phyloP scores from a whole-genome alignment of 2,329 filamentous ascomycete genomes.

The Clarireedia paspali region DNA sequence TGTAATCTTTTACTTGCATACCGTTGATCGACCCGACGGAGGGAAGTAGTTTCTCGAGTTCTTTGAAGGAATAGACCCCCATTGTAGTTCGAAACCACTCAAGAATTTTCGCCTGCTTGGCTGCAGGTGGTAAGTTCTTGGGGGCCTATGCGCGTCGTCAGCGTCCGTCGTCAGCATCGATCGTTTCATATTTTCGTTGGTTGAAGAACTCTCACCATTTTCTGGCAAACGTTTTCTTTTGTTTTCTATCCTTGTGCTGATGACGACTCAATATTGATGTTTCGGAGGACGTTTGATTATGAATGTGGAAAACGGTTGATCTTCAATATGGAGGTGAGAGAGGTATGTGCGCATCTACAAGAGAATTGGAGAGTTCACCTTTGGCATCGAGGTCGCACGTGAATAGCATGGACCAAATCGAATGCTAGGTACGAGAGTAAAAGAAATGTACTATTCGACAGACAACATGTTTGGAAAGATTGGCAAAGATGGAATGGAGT shows the following conservation, averaged over 20 bases:
- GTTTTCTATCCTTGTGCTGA: too few species aligned
- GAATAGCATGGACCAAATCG: too few species aligned
- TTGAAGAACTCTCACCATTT: background rate
- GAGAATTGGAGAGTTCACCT: background rate
- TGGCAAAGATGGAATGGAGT: background rate
- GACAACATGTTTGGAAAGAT: background rate
- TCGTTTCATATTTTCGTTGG: background rate
- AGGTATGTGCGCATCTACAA: background rate
- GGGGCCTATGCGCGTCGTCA: conserved; percentile 33
- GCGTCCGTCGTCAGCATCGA: background rate
- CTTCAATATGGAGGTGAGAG: background rate
- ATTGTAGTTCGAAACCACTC: conserved; percentile 51
- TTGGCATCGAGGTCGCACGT: background rate
- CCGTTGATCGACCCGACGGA: conserved; percentile 54
- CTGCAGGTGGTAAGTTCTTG: conserved; percentile 47
- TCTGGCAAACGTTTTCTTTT: background rate
- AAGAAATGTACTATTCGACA: background rate
- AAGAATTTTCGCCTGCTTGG: conserved; percentile 51
- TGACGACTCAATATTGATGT: too few species aligned
- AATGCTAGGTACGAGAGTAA: too few species aligned
- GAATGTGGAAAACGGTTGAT: too few species aligned
- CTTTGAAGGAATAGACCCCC: conserved; percentile 57
- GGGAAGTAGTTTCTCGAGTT: conserved; percentile 58
- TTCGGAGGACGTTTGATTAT: too few species aligned
- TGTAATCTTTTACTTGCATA: conserved; percentile 61